Base-by-base conservation (phyloP, 192 early-diverging fungal genomes). In the Coemansia asiatica region DNA sequence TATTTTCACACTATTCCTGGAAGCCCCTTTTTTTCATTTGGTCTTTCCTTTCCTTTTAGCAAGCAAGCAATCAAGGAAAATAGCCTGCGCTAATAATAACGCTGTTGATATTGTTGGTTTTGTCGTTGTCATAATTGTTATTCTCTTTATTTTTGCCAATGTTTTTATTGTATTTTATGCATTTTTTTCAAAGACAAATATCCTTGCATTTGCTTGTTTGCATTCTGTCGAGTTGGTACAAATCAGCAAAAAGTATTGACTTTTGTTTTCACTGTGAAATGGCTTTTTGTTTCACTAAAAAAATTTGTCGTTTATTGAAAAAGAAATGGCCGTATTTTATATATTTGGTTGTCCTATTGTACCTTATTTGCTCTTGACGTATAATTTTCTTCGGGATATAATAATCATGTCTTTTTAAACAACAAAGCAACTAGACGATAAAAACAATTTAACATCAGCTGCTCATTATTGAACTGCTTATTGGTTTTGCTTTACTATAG, bases 1-100 rank as follows among this genome's bases (percentile, higher is more conserved):
- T 26, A 53, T 27, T 53, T 53, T 53, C 22, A 10, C 50, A 53
- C 50, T 53, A 53, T 53, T 53, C 26, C 22, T 53, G n/a, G n/a
- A n/a, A 27, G 26, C 26, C 18, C 23, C 8, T 33, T 33, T 33
- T 44, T 44, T 44, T 12, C 40, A 44, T 44, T 44, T 44, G 40
- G 40, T 13, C 40, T 44, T 16, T 9, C 40, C 2, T 12, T 2
- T 44, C 15, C 15, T 33, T 33, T 33, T 33, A 33, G 31, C 31
- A 33, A 8, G 31, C 31, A 8, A 33, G 31, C 31, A 33, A 8
- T 3, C 31, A 8, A 33, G 31, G 31, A 33, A 33, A 33, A 33
- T 33, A 33, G 31, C 31, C 31, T 33, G 31, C 8, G 31, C 31
- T 33, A 33, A 33, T 33, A 33, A 33, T 33, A 33, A 33, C 8